These are phyloP conservation scores for Colletotrichum sp. DNA, from an alignment of 2,329 filamentous ascomycete species.

Conservation along the genomic window DNA sequence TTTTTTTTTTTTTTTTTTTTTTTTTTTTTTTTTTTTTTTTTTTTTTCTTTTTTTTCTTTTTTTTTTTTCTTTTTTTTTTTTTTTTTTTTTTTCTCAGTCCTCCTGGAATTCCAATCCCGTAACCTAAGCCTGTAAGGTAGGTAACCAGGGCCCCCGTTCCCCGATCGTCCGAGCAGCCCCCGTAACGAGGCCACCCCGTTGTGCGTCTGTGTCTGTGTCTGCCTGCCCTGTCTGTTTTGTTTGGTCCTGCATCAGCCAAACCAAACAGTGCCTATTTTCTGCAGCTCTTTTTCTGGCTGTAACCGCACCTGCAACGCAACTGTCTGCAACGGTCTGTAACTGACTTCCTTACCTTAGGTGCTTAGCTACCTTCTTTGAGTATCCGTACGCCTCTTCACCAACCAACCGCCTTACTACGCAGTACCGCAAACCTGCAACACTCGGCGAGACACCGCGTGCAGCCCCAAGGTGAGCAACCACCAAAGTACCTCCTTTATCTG, in stretches of 20 bases:
- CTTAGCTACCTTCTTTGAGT: background rate
- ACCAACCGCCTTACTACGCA: background rate
- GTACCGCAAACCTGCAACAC: background rate
- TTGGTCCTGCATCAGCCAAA: background rate
- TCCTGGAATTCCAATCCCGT: background rate
- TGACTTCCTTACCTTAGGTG: background rate
- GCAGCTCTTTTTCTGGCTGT: background rate
- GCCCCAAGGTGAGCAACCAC: background rate
- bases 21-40: no score
- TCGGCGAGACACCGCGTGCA: slow-evolving; percentile 6
- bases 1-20: no score
- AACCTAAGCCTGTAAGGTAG: background rate
- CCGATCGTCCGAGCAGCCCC: slow-evolving; percentile 9
- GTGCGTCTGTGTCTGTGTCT: background rate
- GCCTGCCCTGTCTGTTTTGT: background rate
- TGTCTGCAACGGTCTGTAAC: background rate
- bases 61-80: no score
- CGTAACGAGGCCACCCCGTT: slow-evolving; percentile 4
- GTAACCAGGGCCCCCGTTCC: background rate
- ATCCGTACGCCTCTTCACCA: background rate
- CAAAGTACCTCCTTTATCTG: background rate
- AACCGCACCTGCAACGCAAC: background rate
- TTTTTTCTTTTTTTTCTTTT: no score
- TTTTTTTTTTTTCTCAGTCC: no score
- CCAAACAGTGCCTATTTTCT: background rate